phyloP scores from a whole-genome alignment of 1,284 basidiomycete species.

The Sphagnurus paluster region DNA sequence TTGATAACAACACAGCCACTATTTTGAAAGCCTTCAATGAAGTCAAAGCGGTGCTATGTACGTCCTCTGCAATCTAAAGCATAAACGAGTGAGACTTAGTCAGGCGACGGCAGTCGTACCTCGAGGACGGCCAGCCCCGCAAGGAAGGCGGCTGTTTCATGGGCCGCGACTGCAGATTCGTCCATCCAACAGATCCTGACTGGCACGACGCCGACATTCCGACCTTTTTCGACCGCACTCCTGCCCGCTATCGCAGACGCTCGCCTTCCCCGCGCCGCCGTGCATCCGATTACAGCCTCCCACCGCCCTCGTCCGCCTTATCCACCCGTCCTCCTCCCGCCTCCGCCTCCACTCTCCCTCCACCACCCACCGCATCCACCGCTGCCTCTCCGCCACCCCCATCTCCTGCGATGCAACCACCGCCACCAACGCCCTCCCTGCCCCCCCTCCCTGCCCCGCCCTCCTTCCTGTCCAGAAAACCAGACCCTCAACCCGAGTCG shows the following conservation, averaged over 20 bases:
- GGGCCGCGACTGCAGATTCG: constrained; percentile 19
- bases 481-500: constrained; percentile 2
- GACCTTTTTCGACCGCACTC: not conserved
- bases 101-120: not conserved
- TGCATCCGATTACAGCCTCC: not conserved
- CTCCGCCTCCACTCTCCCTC: not conserved
- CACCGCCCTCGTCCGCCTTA: not conserved
- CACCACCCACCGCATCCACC: constrained; percentile 3
- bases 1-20: constrained; percentile 22
- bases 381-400: not conserved
- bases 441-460: constrained; percentile 6
- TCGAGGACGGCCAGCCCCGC: not conserved
- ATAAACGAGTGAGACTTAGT: not conserved
- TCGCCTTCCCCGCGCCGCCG: not conserved
- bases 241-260: not conserved
- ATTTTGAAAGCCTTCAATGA: no score
- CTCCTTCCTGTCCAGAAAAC: constrained; percentile 2
- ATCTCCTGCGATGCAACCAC: not conserved
- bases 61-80: constrained; percentile 1
- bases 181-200: constrained; percentile 27
- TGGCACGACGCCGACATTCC: constrained; percentile 20
- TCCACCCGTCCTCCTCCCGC: not conserved
- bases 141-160: constrained; percentile 15
- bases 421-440: constrained; percentile 1
- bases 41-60: constrained; percentile 15